These are phyloP conservation scores for Marasmius fiardii DNA, from an alignment of 1,284 basidiomycete genomes.

Conservation along the genomic window DNA sequence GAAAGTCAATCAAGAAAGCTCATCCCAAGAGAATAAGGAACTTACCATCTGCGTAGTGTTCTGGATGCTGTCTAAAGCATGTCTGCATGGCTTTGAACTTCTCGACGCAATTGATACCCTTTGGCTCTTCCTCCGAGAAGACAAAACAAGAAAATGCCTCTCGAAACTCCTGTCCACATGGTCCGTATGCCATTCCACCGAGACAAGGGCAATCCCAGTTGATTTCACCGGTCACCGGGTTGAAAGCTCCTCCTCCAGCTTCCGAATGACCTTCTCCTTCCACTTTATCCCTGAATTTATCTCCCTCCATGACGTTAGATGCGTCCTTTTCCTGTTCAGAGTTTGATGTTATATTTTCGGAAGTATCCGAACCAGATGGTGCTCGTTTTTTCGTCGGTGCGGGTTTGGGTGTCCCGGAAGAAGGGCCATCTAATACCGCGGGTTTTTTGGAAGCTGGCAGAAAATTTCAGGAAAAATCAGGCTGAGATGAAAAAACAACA, in stretches of 20 bases:
- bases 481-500: neutral
- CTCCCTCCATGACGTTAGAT: constrained; percentile 4
- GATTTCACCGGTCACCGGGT: constrained; percentile 96
- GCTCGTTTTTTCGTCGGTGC: neutral
- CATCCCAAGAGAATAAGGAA: constrained; percentile 10
- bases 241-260: constrained; percentile 57
- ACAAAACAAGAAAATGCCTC: constrained; percentile 98
- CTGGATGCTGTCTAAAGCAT: constrained; percentile 96
- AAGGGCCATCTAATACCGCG: constrained; percentile 5
- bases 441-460: constrained; percentile 6
- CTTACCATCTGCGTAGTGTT: constrained; percentile 90
- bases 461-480: neutral
- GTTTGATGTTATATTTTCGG: no score
- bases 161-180: constrained; percentile 93
- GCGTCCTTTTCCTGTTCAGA: neutral
- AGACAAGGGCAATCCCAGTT: constrained; percentile 99
- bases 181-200: constrained; percentile 97
- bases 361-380: neutral
- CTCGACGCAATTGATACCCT: constrained; percentile 97
- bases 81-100: constrained; percentile 98
- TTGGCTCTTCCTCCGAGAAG: constrained; percentile 91
- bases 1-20: constrained; percentile 5
- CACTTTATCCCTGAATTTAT: constrained; percentile 11
- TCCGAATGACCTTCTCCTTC: constrained; percentile 20
- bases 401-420: constrained; percentile 7